Percentiles rank a stretch among this genome's conserved stretches.
phyloP scores from a whole-genome alignment of 2,329 filamentous ascomycete genomes.

The Scedosporium apiospermum region DNA sequence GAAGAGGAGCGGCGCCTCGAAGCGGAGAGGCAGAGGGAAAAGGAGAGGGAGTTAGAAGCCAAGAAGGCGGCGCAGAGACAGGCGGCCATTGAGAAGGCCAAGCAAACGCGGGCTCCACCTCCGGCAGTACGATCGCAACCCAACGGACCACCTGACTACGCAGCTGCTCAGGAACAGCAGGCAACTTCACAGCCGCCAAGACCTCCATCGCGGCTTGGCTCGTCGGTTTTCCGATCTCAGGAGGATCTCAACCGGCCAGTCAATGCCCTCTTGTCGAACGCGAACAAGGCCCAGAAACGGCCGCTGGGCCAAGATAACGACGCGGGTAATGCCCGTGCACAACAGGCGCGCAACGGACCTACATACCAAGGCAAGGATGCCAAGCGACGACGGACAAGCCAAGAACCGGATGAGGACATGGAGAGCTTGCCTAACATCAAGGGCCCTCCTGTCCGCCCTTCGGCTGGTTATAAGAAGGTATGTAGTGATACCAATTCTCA shows the following conservation, averaged over 20 bases:
- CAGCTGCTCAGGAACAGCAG: conserved; percentile 20
- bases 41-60: conserved; percentile 53
- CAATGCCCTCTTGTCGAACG: conserved; percentile 40
- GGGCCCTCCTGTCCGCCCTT: conserved; percentile 77
- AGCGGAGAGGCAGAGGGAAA: conserved; percentile 49
- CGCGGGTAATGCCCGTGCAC: conserved; percentile 39
- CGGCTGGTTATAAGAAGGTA: conserved; percentile 61
- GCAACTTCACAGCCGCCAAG: conserved; percentile 26
- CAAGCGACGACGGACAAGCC: conserved; percentile 72
- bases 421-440: conserved; percentile 55
- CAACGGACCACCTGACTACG: conserved; percentile 38
- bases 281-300: conserved; percentile 68
- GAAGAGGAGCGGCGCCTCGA: conserved; percentile 59
- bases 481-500: conserved; percentile 13
- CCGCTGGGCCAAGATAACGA: conserved; percentile 57
- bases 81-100: conserved; percentile 53
- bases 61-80: conserved; percentile 59
- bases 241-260: conserved; percentile 53
- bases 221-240: conserved; percentile 38
- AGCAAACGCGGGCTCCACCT: conserved; percentile 53
- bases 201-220: conserved; percentile 49
- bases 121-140: conserved; percentile 47
- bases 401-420: conserved; percentile 57
- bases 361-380: conserved; percentile 57
- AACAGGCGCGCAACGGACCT: conserved; percentile 40